Evolutionary conservation across 768 basidiomycete species (phyloP).

Genomic region (Chalciporus chontae): DNA sequence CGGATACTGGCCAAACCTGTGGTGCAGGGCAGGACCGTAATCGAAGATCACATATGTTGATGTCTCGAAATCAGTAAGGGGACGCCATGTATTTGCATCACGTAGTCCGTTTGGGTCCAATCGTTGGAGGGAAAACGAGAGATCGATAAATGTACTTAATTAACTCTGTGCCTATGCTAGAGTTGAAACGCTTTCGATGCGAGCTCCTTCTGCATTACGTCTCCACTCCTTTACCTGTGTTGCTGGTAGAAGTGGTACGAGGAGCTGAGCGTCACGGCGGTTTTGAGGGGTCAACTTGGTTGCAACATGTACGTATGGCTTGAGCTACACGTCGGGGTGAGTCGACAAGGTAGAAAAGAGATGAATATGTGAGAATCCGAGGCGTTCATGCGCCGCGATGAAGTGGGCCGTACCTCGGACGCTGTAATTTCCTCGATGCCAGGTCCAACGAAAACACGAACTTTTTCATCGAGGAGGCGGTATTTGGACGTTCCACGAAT

Average conservation of each 20-base stretch:
- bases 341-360: background rate
- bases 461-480: slow-evolving; percentile 75
- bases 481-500: slow-evolving; percentile 77
- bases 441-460: slow-evolving; percentile 83
- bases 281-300: slow-evolving; percentile 21
- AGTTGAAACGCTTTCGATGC: background rate
- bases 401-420: slow-evolving; percentile 46
- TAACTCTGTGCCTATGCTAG: background rate
- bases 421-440: slow-evolving; percentile 56
- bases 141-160: no score
- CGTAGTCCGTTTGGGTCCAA: no score
- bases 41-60: no score
- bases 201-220: slow-evolving; percentile 13
- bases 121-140: no score
- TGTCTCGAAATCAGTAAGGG: no score
- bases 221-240: slow-evolving; percentile 26
- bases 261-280: slow-evolving; percentile 24
- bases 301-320: slow-evolving; percentile 27
- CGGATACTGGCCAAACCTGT: no score
- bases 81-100: no score
- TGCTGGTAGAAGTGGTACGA: slow-evolving; percentile 23
- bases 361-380: background rate
- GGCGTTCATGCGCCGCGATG: background rate
- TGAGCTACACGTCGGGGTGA: slow-evolving; percentile 17
- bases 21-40: no score